These are phyloP conservation scores for Protomyces pachydermus DNA, from an alignment of 1,139 yeast species.

Conservation along the genomic window DNA sequence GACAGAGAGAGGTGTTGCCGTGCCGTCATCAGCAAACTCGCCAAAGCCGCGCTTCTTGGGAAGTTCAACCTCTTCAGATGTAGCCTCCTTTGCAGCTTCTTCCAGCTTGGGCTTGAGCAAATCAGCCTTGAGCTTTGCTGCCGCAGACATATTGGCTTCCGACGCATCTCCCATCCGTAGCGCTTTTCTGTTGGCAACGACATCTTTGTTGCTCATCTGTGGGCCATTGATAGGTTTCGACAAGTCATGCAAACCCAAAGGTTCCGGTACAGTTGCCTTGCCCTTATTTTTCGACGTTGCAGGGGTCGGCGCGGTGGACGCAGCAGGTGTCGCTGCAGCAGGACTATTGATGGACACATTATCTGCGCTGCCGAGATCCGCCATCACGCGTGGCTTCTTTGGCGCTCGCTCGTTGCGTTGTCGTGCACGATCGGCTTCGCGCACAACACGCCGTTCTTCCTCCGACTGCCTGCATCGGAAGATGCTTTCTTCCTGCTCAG, in stretches of 20 bases:
- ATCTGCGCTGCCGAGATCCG: conserved; percentile 23
- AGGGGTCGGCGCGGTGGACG: conserved; percentile 2
- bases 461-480: conserved; percentile 63
- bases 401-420: conserved; percentile 36
- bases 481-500: conserved; percentile 72
- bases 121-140: conserved; percentile 23
- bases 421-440: conserved; percentile 55
- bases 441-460: conserved; percentile 62
- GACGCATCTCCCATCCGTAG: conserved; percentile 61
- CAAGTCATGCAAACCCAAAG: conserved; percentile 29
- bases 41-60: conserved; percentile 26
- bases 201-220: conserved; percentile 27
- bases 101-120: conserved; percentile 29
- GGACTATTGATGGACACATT: conserved; percentile 18
- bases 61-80: conserved; percentile 30
- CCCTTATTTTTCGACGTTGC: conserved; percentile 1
- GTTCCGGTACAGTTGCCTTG: conserved; percentile 28
- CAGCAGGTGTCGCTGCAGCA: conserved; percentile 19
- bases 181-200: conserved; percentile 57
- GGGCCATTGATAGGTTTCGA: conserved; percentile 26
- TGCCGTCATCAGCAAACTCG: conserved; percentile 16
- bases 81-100: conserved; percentile 27
- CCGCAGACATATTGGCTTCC: conserved; percentile 25
- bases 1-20: background rate
- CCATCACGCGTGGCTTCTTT: conserved; percentile 8